These are phyloP conservation scores for Candida hispaniensis DNA, from an alignment of 805 yeast genomes.

Conservation along the genomic window DNA sequence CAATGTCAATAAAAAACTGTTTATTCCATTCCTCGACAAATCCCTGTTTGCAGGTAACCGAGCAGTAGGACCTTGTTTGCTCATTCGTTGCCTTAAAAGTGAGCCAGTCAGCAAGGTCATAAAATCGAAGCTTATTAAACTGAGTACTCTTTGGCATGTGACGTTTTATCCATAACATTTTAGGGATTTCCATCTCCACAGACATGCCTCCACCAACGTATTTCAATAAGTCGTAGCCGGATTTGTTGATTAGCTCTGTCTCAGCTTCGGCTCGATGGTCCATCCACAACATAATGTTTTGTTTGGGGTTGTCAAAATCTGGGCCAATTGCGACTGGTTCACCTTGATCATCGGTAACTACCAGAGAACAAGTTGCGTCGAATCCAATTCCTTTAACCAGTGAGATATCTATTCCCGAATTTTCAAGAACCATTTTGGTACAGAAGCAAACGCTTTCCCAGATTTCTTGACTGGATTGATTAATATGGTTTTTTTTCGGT, in stretches of 20 bases:
- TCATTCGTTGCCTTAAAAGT: constrained; percentile 85
- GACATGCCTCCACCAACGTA: constrained; percentile 98
- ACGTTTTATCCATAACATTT: constrained; percentile 90
- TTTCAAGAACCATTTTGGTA: constrained; percentile 62
- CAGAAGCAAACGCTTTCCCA: constrained; percentile 80
- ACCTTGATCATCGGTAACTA: constrained; percentile 61
- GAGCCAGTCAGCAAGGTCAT: constrained; percentile 83
- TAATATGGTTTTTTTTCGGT: constrained; percentile 40
- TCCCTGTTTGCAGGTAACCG: constrained; percentile 93
- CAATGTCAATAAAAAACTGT: constrained; percentile 59
- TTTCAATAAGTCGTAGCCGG: constrained; percentile 67
- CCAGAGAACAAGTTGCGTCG: constrained; percentile 95
- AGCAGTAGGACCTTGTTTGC: constrained; percentile 80
- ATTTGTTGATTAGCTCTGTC: constrained; percentile 68
- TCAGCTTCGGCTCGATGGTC: constrained; percentile 88
- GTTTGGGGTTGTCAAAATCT: constrained; percentile 57
- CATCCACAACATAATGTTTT: constrained; percentile 94
- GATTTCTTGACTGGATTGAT: constrained; percentile 79
- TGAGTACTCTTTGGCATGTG: constrained; percentile 48
- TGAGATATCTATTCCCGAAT: constrained; percentile 58
- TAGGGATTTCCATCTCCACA: constrained; percentile 96
- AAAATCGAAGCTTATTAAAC: constrained; percentile 62
- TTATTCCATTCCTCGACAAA: constrained; percentile 80
- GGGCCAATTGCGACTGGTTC: constrained; percentile 87
- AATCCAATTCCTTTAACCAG: constrained; percentile 82